phyloP scores from a whole-genome alignment of 1,284 basidiomycete genomes.

The Sanghuangporus sanghuang region DNA sequence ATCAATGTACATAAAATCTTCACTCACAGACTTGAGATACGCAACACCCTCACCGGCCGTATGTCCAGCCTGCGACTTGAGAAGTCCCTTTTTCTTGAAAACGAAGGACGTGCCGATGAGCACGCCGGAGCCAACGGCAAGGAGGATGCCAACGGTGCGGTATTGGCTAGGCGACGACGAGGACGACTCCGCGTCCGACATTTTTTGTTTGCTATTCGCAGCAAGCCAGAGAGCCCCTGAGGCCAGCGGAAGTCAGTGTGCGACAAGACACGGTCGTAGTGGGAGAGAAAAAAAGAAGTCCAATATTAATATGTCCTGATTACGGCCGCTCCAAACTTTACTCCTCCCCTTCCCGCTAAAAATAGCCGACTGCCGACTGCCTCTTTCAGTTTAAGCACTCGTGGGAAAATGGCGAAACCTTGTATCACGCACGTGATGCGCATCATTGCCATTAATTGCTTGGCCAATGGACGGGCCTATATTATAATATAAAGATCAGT shows the following conservation, averaged over 20 bases:
- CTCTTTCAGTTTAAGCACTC: background rate
- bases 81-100: conserved; percentile 92
- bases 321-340: background rate
- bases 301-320: too few species aligned
- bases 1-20: background rate
- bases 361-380: background rate
- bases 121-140: conserved; percentile 80
- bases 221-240: too few species aligned
- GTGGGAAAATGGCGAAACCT: background rate
- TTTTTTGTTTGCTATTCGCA: too few species aligned
- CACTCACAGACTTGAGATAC: conserved; percentile 85
- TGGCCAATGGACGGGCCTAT: background rate
- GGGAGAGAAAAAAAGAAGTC: too few species aligned
- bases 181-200: background rate
- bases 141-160: conserved; percentile 59
- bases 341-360: background rate
- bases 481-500: too few species aligned
- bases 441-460: too few species aligned
- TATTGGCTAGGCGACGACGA: conserved; percentile 15
- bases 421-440: background rate
- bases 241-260: too few species aligned
- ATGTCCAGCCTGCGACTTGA: conserved; percentile 64
- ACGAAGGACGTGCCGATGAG: conserved; percentile 94
- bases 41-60: conserved; percentile 88
- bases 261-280: too few species aligned